Percentiles rank a stretch among this genome's conserved stretches.
These are phyloP conservation scores for Rhizopogon rudus DNA, from an alignment of 768 basidiomycete genomes.

Conservation along the genomic window DNA sequence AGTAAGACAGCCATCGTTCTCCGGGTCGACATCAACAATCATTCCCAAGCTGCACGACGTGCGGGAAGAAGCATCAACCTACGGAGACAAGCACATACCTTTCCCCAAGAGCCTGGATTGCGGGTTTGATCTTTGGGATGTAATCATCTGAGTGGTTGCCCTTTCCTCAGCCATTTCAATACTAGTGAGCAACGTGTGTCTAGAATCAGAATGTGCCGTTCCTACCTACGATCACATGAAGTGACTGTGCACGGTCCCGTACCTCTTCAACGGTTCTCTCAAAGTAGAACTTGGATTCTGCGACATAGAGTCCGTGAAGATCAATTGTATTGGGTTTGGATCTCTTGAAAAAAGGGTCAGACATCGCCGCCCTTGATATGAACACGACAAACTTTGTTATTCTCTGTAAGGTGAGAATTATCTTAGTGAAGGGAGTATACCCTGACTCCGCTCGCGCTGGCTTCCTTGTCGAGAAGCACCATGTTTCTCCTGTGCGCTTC, in stretches of 20 bases:
- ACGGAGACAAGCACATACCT: slow-evolving; percentile 39
- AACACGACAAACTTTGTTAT: slow-evolving; percentile 1
- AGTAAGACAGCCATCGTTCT: slow-evolving; percentile 76
- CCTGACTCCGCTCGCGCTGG: slow-evolving; percentile 38
- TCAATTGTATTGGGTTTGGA: slow-evolving; percentile 65
- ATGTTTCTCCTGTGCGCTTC: slow-evolving; percentile 69
- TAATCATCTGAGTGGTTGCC: slow-evolving; percentile 77
- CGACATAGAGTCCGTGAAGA: slow-evolving; percentile 82
- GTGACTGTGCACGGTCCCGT: slow-evolving; percentile 46
- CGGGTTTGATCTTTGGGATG: slow-evolving; percentile 78
- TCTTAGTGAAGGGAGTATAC: background rate
- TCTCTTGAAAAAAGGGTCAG: background rate
- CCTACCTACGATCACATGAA: slow-evolving; percentile 79
- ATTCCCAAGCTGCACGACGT: slow-evolving; percentile 45
- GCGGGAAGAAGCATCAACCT: background rate
- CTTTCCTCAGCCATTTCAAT: slow-evolving; percentile 44
- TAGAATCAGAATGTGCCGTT: background rate
- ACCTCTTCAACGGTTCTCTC: slow-evolving; percentile 62
- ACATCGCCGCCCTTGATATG: background rate
- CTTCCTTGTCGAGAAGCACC: slow-evolving; percentile 67
- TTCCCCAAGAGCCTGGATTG: slow-evolving; percentile 74
- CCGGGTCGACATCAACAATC: slow-evolving; percentile 63
- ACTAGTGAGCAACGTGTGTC: background rate
- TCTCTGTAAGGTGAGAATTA: background rate
- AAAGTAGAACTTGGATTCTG: slow-evolving; percentile 74